Conservation (phyloP, 306 rosid genomes). For the Quercus wislizeni region DNA sequence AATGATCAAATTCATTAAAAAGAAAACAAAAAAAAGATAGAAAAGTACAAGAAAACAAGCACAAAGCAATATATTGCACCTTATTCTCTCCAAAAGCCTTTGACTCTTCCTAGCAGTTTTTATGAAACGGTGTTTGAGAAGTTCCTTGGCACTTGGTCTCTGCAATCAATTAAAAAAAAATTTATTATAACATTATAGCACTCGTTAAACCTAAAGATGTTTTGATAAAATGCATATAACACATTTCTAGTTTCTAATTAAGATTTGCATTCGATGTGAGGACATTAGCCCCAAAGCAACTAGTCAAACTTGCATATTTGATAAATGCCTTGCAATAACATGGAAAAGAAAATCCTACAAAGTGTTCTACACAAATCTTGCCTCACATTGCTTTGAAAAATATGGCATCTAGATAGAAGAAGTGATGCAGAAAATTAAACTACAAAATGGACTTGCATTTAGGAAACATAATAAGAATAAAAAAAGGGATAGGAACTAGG, state of each 20-base stretch:
- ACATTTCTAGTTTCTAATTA: neutral
- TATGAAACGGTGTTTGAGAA: constrained; percentile 87
- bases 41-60: neutral
- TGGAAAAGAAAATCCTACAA: neutral
- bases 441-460: no score
- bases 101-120: constrained; percentile 84
- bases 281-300: neutral
- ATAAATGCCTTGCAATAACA: neutral
- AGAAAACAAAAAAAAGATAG: constrained; percentile 3
- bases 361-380: neutral
- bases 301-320: neutral
- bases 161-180: constrained; percentile 40
- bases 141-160: constrained; percentile 99
- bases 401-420: neutral
- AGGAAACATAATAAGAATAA: no score
- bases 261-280: neutral
- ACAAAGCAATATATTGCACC: constrained; percentile 43
- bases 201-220: neutral
- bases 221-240: neutral
- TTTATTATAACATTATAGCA: neutral
- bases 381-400: neutral
- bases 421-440: no score
- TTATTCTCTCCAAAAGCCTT: constrained; percentile 90
- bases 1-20: constrained; percentile 6
- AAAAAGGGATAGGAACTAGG: no score